Base-by-base conservation (phyloP, 2,329 filamentous ascomycete genomes). In the Davidsoniella eucalypti region DNA sequence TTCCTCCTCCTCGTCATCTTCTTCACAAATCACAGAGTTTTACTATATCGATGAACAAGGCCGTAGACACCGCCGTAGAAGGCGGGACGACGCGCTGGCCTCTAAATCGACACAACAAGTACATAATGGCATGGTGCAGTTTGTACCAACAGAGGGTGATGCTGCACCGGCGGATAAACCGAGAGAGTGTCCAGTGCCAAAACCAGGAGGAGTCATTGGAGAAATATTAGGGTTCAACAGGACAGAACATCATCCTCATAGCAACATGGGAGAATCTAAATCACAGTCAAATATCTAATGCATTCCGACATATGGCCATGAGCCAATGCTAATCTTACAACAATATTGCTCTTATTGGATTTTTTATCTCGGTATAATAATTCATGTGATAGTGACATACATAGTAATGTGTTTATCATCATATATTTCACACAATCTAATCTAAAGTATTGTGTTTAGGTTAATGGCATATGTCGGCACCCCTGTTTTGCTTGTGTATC, bases 111-210 rank as follows among this genome's bases (percentile, higher is more conserved):
- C 61, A 44, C 52, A 61, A 2, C 65, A 69, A 51, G 61, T 67
- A 53, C 63, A 67, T 58, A 65, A 70, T 53, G 68, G 67, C 38
- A 65, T 74, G 26, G 69, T 69, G 4, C 69, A 71, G 49, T 75
- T 76, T 56, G 61, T 49, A 59, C 61, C 44, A 59, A 61, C 29
- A 10, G 65, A 70, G 57, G 60, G 69, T 55, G 54, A 50, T 47
- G 57, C 52, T 55, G 55, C 44, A 29, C 42, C 44, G n/a, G 44
- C 43, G 18, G 52, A 56, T 43, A 72, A 71, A 60, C 26, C 46
- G 33, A 75, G 86, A 59, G 86, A 93, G 62, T 98, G 92, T 61
- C 92, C 92, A 0, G 80, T 98, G 10, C 92, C 92, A 4, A 95
- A 95, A 65, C 90, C 92, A 0, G 73, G 78, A 29, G 88, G 87